Evolutionary conservation across 805 yeast genomes (phyloP).

Genomic region (Lipomyces oligophaga): DNA sequence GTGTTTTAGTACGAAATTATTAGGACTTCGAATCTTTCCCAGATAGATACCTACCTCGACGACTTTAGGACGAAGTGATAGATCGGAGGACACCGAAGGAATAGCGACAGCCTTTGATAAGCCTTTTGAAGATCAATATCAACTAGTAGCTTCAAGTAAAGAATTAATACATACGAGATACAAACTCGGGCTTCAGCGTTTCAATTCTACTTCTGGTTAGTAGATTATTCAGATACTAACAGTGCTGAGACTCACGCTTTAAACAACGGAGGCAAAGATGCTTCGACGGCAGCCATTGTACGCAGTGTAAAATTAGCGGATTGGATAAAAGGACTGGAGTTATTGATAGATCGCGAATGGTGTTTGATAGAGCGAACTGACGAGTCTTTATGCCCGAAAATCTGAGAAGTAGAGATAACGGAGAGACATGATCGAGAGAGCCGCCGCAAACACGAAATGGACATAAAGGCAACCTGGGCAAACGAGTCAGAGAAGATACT

Average conservation of each 20-base stretch:
- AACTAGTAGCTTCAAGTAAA: neutral
- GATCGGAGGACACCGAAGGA: constrained; percentile 93
- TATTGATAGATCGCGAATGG: neutral
- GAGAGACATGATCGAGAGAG: no score
- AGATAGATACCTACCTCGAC: constrained; percentile 44
- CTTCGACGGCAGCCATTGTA: constrained; percentile 21
- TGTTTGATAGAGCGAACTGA: no score
- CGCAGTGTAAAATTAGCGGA: neutral
- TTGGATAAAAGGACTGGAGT: neutral
- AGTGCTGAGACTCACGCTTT: constrained; percentile 19
- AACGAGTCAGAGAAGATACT: no score
- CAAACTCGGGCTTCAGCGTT: constrained; percentile 18
- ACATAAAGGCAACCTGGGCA: no score
- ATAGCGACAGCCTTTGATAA: constrained; percentile 84
- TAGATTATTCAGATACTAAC: no score
- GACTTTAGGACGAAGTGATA: constrained; percentile 80
- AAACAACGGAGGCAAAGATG: constrained; percentile 16
- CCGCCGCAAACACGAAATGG: no score
- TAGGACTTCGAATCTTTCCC: no score
- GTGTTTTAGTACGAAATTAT: no score
- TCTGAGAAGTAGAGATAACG: no score
- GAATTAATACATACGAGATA: constrained; percentile 12
- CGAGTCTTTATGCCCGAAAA: no score
- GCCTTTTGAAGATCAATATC: constrained; percentile 35
- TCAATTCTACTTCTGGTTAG: constrained; percentile 27